A percentile compares a stretch with the other conserved stretches of the same genome.
These are phyloP conservation scores for Leucaena leucocephala DNA, from an alignment of 306 rosid species.

Conservation along the genomic window DNA sequence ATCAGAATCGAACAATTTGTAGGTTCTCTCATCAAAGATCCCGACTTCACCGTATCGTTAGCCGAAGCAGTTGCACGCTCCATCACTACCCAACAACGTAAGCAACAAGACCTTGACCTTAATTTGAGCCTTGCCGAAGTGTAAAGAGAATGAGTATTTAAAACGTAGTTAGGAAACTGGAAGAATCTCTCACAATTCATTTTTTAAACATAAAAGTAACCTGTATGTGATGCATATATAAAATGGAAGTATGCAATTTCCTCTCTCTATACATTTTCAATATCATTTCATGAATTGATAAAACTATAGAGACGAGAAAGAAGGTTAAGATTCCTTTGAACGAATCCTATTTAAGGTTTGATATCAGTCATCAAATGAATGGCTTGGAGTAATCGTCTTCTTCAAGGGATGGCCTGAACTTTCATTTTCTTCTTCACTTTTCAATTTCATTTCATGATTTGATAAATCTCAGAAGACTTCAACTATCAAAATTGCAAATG, in stretches of 20 bases:
- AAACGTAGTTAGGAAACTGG: not conserved
- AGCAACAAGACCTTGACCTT: slow-evolving; percentile 38
- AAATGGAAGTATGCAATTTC: not conserved
- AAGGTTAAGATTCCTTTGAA: not conserved
- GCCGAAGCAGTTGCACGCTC: slow-evolving; percentile 73
- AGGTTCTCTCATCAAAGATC: slow-evolving; percentile 56
- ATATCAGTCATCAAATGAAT: not conserved
- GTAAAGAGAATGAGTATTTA: slow-evolving; percentile 11
- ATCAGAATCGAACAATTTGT: slow-evolving; percentile 51
- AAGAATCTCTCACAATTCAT: not conserved
- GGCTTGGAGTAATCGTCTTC: not conserved
- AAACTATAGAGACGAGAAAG: slow-evolving; percentile 1
- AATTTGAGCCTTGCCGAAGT: slow-evolving; percentile 29
- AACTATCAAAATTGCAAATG: not conserved
- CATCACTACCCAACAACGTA: slow-evolving; percentile 43
- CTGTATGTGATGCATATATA: not conserved
- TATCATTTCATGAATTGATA: slow-evolving; percentile 17
- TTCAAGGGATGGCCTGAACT: too few species aligned
- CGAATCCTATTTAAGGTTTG: not conserved
- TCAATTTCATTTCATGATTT: too few species aligned
- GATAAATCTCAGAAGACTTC: not conserved
- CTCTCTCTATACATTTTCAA: not conserved
- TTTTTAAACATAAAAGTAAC: not conserved
- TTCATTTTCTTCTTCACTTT: too few species aligned
- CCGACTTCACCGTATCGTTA: slow-evolving; percentile 50